Percentiles rank a stretch among this genome's conserved stretches.
Conservation (phyloP, 2,329 filamentous ascomycete genomes). For the Claviceps purpurea region DNA sequence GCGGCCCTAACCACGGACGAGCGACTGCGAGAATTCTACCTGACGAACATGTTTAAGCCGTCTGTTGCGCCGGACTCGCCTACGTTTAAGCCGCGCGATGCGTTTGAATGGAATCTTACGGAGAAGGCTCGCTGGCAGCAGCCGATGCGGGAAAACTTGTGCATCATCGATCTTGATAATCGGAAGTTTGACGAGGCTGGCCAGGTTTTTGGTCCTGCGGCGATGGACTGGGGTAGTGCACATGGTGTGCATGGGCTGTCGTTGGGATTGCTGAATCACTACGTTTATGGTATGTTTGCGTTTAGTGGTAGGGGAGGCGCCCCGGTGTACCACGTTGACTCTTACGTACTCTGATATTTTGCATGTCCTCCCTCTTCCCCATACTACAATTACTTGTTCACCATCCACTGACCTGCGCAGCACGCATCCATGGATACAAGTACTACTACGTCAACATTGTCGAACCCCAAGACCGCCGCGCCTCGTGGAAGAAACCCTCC, state of each 20-base stretch:
- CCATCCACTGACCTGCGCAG: constrained; percentile 10
- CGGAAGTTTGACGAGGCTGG: constrained; percentile 23
- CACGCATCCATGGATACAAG: constrained; percentile 32
- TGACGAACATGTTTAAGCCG: constrained; percentile 20
- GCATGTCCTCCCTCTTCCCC: too few relatives aligned
- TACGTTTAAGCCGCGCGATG: constrained; percentile 19
- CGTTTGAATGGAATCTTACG: constrained; percentile 19
- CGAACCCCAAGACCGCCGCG: constrained; percentile 25
- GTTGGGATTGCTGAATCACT: constrained; percentile 29
- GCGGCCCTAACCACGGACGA: neutral
- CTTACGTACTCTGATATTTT: too few relatives aligned
- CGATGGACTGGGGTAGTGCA: constrained; percentile 24
- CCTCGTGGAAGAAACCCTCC: constrained; percentile 33
- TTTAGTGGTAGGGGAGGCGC: neutral
- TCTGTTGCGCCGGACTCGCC: constrained; percentile 13
- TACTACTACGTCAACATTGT: constrained; percentile 31
- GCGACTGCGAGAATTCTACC: constrained; percentile 18
- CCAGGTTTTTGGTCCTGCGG: constrained; percentile 20
- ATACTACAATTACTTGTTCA: too few relatives aligned
- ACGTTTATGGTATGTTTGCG: constrained; percentile 24
- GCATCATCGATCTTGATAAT: constrained; percentile 33
- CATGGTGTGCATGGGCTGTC: constrained; percentile 23
- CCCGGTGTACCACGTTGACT: too few relatives aligned
- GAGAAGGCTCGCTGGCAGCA: constrained; percentile 18
- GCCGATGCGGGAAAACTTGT: constrained; percentile 24